Percentiles rank a stretch among this genome's conserved stretches.
These are phyloP conservation scores for Serendipita sp. DNA, from an alignment of 768 basidiomycete genomes.

Conservation along the genomic window DNA sequence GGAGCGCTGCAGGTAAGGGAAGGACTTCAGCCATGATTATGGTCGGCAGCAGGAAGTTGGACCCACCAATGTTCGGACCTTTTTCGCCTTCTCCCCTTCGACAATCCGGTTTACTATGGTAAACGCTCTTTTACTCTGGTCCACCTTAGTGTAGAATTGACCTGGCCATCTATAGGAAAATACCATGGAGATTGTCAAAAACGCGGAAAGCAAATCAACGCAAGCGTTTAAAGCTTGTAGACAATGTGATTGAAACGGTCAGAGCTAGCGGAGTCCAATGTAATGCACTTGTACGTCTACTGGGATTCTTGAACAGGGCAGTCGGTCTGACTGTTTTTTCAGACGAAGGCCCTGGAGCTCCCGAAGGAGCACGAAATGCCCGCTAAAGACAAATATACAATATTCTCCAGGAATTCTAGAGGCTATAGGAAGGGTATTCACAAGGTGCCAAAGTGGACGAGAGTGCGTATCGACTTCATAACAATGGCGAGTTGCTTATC, in stretches of 20 bases:
- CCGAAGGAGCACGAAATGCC: conserved; percentile 92
- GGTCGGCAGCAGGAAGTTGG: conserved; percentile 7
- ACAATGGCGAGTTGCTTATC: neutral
- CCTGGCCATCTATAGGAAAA: conserved; percentile 47
- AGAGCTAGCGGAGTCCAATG: conserved; percentile 67
- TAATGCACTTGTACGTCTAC: conserved; percentile 47
- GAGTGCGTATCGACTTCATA: conserved; percentile 36
- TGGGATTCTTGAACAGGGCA: neutral
- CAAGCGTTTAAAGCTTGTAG: conserved; percentile 77
- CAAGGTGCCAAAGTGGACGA: conserved; percentile 94
- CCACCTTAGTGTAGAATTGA: neutral
- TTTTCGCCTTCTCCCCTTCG: conserved; percentile 39
- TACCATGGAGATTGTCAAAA: conserved; percentile 78
- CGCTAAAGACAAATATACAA: conserved; percentile 87
- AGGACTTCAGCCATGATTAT: neutral
- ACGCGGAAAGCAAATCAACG: conserved; percentile 90
- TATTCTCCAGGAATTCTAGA: conserved; percentile 49
- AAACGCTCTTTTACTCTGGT: conserved; percentile 13
- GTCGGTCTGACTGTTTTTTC: neutral
- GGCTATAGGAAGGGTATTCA: conserved; percentile 92
- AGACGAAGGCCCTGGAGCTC: conserved; percentile 62
- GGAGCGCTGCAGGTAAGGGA: neutral
- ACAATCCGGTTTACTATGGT: conserved; percentile 81
- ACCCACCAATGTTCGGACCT: conserved; percentile 52
- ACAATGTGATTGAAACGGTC: conserved; percentile 82